Evolutionary conservation across 176 grass and related monocot species (phyloP).

Genomic region (Leersia perrieri): DNA sequence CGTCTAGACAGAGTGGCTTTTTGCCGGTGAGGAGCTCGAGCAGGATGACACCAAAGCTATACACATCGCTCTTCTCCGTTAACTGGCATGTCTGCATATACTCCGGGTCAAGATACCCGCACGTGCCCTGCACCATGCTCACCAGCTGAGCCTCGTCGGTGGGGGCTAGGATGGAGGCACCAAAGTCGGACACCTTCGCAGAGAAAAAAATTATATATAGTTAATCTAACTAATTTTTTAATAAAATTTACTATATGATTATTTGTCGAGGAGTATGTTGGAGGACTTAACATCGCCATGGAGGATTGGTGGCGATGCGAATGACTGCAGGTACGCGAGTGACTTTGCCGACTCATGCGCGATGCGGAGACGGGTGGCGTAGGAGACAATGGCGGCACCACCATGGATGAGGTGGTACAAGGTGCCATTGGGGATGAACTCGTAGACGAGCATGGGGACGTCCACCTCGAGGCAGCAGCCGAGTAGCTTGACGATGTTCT

Average conservation of each 20-base stretch:
- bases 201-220: too few relatives aligned
- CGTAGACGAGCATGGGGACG: background rate
- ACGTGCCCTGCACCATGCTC: background rate
- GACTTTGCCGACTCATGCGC: background rate
- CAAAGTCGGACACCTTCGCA: background rate
- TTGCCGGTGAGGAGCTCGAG: constrained; percentile 75
- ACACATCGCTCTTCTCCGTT: constrained; percentile 87
- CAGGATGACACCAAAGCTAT: constrained; percentile 84
- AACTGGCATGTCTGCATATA: constrained; percentile 4
- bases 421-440: background rate
- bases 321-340: background rate
- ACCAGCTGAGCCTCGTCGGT: background rate
- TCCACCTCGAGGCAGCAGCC: background rate
- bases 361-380: background rate
- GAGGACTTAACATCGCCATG: background rate
- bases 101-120: background rate
- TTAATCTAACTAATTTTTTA: too few relatives aligned
- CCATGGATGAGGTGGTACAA: background rate
- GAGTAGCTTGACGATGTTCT: background rate
- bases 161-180: background rate
- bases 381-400: background rate
- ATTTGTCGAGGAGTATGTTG: background rate
- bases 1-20: background rate
- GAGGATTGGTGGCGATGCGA: background rate
- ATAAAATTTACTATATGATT: too few relatives aligned